Conservation (phyloP, 352 stramenopile species). For the Phytophthora meadii region DNA sequence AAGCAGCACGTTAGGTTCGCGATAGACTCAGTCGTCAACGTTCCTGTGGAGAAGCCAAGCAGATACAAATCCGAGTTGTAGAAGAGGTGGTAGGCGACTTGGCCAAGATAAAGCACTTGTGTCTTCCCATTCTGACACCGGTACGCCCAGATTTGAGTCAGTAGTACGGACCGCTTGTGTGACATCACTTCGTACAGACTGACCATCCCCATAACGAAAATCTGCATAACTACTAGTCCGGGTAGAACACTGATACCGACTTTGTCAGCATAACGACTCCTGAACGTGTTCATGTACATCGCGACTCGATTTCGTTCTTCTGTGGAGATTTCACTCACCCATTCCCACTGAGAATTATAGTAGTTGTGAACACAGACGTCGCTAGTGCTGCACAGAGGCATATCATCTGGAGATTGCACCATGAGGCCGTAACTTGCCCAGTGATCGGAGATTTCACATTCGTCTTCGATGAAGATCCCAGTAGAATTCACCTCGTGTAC, state of each 20-base stretch:
- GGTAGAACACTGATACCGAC: constrained; percentile 28
- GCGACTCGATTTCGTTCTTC: constrained; percentile 14
- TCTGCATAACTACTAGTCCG: constrained; percentile 34
- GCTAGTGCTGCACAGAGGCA: constrained; percentile 31
- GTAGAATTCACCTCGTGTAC: constrained; percentile 28
- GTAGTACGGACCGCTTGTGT: constrained; percentile 31
- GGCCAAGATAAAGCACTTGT: constrained; percentile 26
- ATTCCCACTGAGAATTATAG: constrained; percentile 41
- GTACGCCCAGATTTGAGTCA: constrained; percentile 15
- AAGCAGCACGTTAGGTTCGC: constrained; percentile 21
- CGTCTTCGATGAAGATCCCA: constrained; percentile 27
- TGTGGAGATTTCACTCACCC: constrained; percentile 17
- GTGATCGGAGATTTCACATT: constrained; percentile 25
- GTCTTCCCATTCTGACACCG: constrained; percentile 30
- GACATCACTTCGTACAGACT: constrained; percentile 40
- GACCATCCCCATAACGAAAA: constrained; percentile 37
- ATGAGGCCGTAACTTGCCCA: constrained; percentile 39
- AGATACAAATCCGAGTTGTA: constrained; percentile 34
- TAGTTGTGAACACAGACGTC: constrained; percentile 39
- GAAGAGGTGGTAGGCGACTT: constrained; percentile 33
- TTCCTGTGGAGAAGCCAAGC: constrained; percentile 33
- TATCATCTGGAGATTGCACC: constrained; percentile 38
- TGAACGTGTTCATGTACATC: constrained; percentile 30
- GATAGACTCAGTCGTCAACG: constrained; percentile 18
- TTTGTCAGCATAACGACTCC: constrained; percentile 24